These are phyloP conservation scores for Zygosaccharomyces sapae DNA, from an alignment of 1,139 yeast genomes.

Conservation along the genomic window DNA sequence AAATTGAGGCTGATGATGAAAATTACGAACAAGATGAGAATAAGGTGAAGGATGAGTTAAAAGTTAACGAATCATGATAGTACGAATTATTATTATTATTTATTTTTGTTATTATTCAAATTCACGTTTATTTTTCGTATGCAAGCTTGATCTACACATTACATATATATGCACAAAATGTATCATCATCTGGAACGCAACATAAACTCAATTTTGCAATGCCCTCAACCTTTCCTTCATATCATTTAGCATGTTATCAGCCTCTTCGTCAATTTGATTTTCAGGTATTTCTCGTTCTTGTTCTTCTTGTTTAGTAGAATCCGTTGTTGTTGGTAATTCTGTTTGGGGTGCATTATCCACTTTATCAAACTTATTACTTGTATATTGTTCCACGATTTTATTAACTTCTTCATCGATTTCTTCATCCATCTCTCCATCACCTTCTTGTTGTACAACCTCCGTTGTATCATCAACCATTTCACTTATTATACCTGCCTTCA, in stretches of 20 bases:
- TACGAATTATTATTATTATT: neutral
- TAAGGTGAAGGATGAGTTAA: neutral
- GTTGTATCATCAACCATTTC: slow-evolving; percentile 94
- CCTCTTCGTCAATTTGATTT: slow-evolving; percentile 67
- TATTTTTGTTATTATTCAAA: neutral
- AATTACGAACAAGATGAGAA: neutral
- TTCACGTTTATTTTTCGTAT: neutral
- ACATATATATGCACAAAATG: neutral
- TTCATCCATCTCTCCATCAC: slow-evolving; percentile 59
- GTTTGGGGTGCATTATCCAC: slow-evolving; percentile 47
- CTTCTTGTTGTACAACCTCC: slow-evolving; percentile 63
- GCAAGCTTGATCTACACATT: neutral
- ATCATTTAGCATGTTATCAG: slow-evolving; percentile 67
- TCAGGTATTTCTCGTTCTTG: slow-evolving; percentile 51
- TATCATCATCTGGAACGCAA: slow-evolving; percentile 1
- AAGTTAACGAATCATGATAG: neutral
- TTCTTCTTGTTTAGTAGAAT: slow-evolving; percentile 38
- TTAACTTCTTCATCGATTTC: slow-evolving; percentile 70
- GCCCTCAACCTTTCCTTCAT: slow-evolving; percentile 90
- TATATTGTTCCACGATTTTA: slow-evolving; percentile 49
- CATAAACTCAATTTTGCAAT: slow-evolving; percentile 55
- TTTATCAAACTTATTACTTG: slow-evolving; percentile 46
- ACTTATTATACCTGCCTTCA: slow-evolving; percentile 87
- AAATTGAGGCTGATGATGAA: neutral
- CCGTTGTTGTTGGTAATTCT: slow-evolving; percentile 41